Evolutionary conservation across 345 rosid genomes (phyloP).

Genomic region (Conringia planisiliqua): DNA sequence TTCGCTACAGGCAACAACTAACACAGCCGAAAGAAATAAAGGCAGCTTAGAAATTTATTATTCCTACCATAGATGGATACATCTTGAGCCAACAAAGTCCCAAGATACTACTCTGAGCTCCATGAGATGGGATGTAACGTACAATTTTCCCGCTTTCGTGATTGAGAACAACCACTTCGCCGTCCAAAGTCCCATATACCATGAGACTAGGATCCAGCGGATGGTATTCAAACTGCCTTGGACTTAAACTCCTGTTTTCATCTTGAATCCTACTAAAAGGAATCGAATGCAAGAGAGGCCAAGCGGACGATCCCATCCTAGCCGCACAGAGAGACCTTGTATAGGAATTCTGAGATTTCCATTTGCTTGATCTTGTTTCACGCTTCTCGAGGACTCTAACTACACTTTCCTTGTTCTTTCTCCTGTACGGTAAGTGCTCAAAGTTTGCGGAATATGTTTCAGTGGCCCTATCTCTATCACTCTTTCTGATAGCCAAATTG

Average conservation of each 20-base stretch:
- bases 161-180: conserved; percentile 86
- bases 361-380: conserved; percentile 55
- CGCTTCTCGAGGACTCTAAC: conserved; percentile 67
- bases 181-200: conserved; percentile 93
- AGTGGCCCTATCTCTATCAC: conserved; percentile 68
- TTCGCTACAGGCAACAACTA: background rate
- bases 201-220: conserved; percentile 68
- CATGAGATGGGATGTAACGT: conserved; percentile 63
- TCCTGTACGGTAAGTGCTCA: conserved; percentile 73
- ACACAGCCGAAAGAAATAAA: background rate
- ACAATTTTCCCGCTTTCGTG: conserved; percentile 80
- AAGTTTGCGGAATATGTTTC: conserved; percentile 53
- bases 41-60: background rate
- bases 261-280: conserved; percentile 34
- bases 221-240: conserved; percentile 97
- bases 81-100: conserved; percentile 97
- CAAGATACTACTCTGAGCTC: conserved; percentile 74
- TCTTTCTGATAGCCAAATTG: conserved; percentile 58
- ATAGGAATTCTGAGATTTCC: conserved; percentile 56
- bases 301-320: conserved; percentile 75
- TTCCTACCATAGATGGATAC: conserved; percentile 71
- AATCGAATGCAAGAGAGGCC: conserved; percentile 75
- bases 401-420: conserved; percentile 66
- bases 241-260: conserved; percentile 55
- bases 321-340: conserved; percentile 86